These are phyloP conservation scores for Glycine tomentella DNA, from an alignment of 306 rosid species.

Conservation along the genomic window DNA sequence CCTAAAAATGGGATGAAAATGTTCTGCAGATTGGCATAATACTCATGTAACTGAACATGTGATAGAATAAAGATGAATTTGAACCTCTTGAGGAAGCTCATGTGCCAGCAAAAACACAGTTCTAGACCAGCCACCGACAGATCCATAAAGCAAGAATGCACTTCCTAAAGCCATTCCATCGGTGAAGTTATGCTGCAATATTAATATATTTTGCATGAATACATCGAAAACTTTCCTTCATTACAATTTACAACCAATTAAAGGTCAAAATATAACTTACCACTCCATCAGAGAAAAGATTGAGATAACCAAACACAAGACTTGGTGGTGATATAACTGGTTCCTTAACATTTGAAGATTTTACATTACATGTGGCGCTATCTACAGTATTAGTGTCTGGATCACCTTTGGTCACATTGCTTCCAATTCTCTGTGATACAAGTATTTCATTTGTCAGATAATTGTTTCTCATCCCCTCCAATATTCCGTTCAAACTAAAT, in stretches of 20 bases:
- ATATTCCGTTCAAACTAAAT: conserved; percentile 36
- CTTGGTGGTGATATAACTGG: conserved; percentile 60
- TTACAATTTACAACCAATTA: conserved; percentile 18
- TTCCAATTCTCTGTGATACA: conserved; percentile 67
- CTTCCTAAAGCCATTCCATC: conserved; percentile 99
- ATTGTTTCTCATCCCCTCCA: conserved; percentile 35
- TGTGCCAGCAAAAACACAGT: conserved; percentile 95
- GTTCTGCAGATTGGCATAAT: conserved; percentile 32
- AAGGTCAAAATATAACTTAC: conserved; percentile 62
- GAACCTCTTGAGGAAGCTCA: conserved; percentile 99
- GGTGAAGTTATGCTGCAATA: conserved; percentile 94
- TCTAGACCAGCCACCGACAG: conserved; percentile 99
- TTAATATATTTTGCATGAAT: conserved; percentile 44
- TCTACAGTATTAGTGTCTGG: conserved; percentile 50
- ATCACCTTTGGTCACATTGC: conserved; percentile 50
- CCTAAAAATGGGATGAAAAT: conserved; percentile 35
- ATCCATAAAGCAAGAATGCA: conserved; percentile 91
- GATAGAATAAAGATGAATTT: conserved; percentile 39
- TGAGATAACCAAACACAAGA: conserved; percentile 97
- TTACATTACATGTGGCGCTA: conserved; percentile 47
- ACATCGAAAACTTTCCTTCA: conserved; percentile 18
- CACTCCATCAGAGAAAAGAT: conserved; percentile 96
- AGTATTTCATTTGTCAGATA: conserved; percentile 44
- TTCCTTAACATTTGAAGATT: conserved; percentile 50
- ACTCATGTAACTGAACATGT: background rate